Evolutionary conservation across 1,139 yeast genomes (phyloP).

Genomic region (Pichia sp.): DNA sequence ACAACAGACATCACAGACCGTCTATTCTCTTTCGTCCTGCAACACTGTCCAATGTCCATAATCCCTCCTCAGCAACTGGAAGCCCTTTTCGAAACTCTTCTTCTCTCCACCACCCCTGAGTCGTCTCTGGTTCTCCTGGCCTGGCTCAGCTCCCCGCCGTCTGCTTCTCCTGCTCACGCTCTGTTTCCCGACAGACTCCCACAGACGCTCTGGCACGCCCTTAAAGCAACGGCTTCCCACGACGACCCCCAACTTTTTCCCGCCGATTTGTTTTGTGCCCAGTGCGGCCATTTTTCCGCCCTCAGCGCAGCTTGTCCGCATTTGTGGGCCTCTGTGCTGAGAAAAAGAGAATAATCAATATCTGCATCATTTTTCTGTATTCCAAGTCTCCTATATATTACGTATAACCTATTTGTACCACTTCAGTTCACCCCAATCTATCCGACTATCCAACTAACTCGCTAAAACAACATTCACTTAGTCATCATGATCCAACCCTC

Average conservation of each 20-base stretch:
- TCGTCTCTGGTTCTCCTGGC: neutral
- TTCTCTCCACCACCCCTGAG: neutral
- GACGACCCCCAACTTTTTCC: neutral
- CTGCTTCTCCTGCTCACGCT: neutral
- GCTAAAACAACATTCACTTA: neutral
- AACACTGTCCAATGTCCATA: neutral
- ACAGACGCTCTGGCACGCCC: neutral
- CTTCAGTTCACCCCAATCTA: no score
- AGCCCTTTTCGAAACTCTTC: neutral
- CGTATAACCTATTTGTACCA: no score
- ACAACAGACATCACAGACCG: neutral
- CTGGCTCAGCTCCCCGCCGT: neutral
- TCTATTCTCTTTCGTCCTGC: no score
- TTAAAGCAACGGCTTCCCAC: neutral
- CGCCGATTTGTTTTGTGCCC: neutral
- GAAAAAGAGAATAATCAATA: no score
- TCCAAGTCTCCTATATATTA: no score
- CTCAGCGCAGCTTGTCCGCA: neutral
- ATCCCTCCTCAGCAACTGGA: neutral
- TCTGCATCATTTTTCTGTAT: no score
- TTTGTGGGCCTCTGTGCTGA: no score
- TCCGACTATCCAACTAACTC: no score
- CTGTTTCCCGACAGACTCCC: neutral
- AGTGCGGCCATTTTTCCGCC: constrained; percentile 1
- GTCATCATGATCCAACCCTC: neutral